These are phyloP conservation scores for Chrysoporthe austroafricana DNA, from an alignment of 2,329 filamentous ascomycete species.

Conservation along the genomic window DNA sequence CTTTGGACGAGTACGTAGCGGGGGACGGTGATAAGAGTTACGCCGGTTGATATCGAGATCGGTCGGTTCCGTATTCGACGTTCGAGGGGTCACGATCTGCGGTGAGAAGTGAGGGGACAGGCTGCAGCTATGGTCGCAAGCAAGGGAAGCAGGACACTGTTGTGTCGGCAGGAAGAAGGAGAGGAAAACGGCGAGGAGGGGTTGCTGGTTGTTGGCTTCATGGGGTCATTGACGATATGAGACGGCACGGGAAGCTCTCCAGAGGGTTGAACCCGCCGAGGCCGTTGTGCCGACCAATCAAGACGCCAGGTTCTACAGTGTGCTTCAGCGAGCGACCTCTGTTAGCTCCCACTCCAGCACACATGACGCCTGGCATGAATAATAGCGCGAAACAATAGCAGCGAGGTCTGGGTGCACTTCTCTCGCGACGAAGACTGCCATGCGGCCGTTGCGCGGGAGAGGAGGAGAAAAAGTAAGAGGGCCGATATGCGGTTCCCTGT, in stretches of 20 bases:
- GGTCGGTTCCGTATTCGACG: not conserved
- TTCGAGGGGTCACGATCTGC: not conserved
- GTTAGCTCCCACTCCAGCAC: not conserved
- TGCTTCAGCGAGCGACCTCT: slow-evolving; percentile 4
- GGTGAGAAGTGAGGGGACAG: not conserved
- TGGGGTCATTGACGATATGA: slow-evolving; percentile 3
- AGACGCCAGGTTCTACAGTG: slow-evolving; percentile 12
- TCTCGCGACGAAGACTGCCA: not conserved
- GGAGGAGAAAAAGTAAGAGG: not conserved
- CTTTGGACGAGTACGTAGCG: not conserved
- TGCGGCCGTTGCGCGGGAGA: not conserved
- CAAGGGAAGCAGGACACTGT: not conserved
- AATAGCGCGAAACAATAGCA: not conserved
- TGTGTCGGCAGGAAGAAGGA: not conserved
- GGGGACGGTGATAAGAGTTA: slow-evolving; percentile 1
- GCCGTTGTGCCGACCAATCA: slow-evolving; percentile 17
- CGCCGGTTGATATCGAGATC: not conserved
- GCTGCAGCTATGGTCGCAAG: not conserved
- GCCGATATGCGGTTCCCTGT: not conserved
- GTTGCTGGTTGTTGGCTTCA: not conserved
- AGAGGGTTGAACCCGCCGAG: not conserved
- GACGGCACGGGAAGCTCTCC: slow-evolving; percentile 1
- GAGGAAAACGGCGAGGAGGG: not conserved
- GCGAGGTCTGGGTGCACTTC: not conserved
- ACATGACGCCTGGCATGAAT: not conserved